Evolutionary conservation across 2,329 filamentous ascomycete species (phyloP).

Genomic region (Cercospora janseana): DNA sequence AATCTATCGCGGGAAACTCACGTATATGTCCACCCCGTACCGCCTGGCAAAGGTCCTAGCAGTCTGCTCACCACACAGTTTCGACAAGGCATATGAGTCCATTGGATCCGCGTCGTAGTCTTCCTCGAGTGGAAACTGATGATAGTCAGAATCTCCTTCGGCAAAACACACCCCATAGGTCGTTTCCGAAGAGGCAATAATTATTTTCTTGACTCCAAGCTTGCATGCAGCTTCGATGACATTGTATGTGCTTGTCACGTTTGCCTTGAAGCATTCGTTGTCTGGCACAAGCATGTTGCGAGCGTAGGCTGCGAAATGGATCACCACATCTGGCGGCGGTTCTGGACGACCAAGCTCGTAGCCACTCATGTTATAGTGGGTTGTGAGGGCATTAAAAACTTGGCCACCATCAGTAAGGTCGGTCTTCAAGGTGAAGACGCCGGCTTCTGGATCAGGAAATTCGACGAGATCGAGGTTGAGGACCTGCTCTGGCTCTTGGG

Average conservation of each 20-base stretch:
- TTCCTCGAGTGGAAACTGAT: conserved; percentile 59
- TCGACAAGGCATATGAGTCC: conserved; percentile 62
- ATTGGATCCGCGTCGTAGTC: conserved; percentile 59
- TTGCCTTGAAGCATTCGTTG: conserved; percentile 58
- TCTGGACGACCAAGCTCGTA: conserved; percentile 48
- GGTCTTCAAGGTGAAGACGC: conserved; percentile 55
- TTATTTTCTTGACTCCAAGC: conserved; percentile 60
- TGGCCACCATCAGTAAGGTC: conserved; percentile 57
- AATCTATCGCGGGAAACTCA: too few relatives aligned
- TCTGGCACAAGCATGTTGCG: conserved; percentile 62
- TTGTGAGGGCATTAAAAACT: conserved; percentile 56
- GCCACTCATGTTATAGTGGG: conserved; percentile 55
- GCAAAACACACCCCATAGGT: conserved; percentile 63
- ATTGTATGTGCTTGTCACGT: conserved; percentile 59
- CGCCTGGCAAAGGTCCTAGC: conserved; percentile 57
- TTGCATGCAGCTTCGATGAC: conserved; percentile 62
- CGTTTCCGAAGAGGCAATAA: conserved; percentile 59
- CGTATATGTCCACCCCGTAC: conserved; percentile 60
- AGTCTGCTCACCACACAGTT: conserved; percentile 58
- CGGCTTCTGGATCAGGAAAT: conserved; percentile 40
- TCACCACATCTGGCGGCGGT: conserved; percentile 57
- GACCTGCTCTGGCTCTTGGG: too few relatives aligned
- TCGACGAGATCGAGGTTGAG: conserved; percentile 56
- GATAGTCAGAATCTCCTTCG: conserved; percentile 57
- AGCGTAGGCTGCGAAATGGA: conserved; percentile 61